Percentiles rank a stretch among this genome's conserved stretches.
Evolutionary conservation across 441 rosid genomes (phyloP).

Genomic region (Biscutella laevigata): DNA sequence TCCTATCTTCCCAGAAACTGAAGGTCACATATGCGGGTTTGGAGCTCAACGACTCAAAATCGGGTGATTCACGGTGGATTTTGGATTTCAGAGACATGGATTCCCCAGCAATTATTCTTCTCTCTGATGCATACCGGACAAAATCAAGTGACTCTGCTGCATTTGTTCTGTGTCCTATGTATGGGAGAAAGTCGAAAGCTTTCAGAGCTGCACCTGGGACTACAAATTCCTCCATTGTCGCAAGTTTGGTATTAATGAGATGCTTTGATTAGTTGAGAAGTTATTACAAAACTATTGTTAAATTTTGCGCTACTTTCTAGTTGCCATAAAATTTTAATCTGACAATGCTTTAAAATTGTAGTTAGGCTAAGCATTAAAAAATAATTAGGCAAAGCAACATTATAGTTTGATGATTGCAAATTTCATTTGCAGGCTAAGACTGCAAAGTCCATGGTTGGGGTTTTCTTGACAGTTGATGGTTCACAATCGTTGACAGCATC

Average conservation of each 20-base stretch:
- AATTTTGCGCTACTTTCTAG: neutral
- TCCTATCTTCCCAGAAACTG: constrained; percentile 49
- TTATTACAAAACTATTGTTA: neutral
- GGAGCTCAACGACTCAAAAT: constrained; percentile 65
- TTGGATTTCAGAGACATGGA: constrained; percentile 97
- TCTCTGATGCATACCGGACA: constrained; percentile 70
- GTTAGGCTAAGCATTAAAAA: no score
- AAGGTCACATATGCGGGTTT: constrained; percentile 80
- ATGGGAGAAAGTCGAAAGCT: constrained; percentile 99
- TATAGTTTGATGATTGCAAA: constrained; percentile 9
- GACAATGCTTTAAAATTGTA: no score
- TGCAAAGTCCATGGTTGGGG: constrained; percentile 81
- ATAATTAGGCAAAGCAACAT: neutral
- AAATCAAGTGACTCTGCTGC: constrained; percentile 61
- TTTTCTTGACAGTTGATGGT: constrained; percentile 63
- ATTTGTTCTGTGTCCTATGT: constrained; percentile 79
- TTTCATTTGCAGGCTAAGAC: constrained; percentile 68
- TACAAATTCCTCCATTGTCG: constrained; percentile 65
- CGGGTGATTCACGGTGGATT: constrained; percentile 91
- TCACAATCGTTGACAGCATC: constrained; percentile 55
- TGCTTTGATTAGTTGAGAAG: constrained; percentile 16
- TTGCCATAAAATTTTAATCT: neutral
- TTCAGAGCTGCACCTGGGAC: constrained; percentile 97
- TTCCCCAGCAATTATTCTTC: constrained; percentile 76
- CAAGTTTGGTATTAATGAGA: constrained; percentile 60